Evolutionary conservation across 202 grass and related monocot genomes (phyloP).

Genomic region (Carex arenaria): DNA sequence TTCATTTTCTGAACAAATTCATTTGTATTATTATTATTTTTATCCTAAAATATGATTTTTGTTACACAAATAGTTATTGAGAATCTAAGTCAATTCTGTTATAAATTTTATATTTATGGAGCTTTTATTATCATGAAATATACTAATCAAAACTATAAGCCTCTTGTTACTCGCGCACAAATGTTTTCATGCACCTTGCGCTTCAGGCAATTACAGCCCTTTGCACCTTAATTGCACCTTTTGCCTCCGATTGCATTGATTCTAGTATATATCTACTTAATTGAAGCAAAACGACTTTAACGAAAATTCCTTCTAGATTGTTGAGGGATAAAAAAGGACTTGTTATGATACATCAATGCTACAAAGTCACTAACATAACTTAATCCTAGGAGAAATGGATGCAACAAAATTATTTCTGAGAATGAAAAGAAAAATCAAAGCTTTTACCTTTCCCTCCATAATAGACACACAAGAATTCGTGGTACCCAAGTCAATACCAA

Average conservation of each 20-base stretch:
- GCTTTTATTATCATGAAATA: no score
- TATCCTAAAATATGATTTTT: no score
- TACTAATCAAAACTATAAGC: no score
- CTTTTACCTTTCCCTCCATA: constrained; percentile 80
- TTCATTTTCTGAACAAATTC: no score
- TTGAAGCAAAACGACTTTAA: not conserved
- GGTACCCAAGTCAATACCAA: constrained; percentile 86
- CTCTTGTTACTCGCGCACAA: no score
- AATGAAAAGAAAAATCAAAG: not conserved
- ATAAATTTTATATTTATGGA: no score
- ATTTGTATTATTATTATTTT: no score
- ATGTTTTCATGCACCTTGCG: no score
- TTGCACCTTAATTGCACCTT: no score
- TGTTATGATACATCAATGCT: not conserved
- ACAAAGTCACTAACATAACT: not conserved
- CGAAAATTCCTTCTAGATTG: not conserved
- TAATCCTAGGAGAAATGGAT: not conserved
- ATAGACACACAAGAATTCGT: constrained; percentile 86
- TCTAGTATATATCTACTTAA: not conserved
- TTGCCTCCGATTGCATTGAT: not conserved
- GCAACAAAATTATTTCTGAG: not conserved
- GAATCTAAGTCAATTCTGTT: no score
- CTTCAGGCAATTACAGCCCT: no score
- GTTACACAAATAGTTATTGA: no score
- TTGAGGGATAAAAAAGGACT: not conserved